phyloP scores from a whole-genome alignment of 2,329 filamentous ascomycete species.

The Paracamarosporium sp. region DNA sequence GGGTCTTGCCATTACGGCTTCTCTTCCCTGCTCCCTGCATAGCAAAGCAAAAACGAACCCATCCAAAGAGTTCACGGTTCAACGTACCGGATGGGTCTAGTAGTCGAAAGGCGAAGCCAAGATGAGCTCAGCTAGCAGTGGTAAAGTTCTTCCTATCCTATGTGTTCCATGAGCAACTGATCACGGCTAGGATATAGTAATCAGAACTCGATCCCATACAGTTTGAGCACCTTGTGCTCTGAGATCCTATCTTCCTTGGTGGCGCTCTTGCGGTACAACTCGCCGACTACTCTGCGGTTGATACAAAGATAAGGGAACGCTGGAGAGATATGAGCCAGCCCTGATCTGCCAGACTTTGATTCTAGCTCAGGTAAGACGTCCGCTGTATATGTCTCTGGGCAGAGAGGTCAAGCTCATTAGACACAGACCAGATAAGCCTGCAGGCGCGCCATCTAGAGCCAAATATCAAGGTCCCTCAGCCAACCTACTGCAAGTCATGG shows the following conservation, averaged over 20 bases:
- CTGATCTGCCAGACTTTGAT: no score
- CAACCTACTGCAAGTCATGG: no score
- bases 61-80: slow-evolving; percentile 8
- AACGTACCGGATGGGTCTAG: slow-evolving; percentile 11
- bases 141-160: not conserved
- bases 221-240: not conserved
- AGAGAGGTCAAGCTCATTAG: no score
- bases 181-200: no score
- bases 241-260: not conserved
- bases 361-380: no score
- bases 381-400: no score
- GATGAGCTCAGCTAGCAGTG: slow-evolving; percentile 6
- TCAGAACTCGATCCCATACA: no score
- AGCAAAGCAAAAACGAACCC: slow-evolving; percentile 1
- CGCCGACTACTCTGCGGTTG: not conserved
- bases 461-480: no score
- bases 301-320: not conserved
- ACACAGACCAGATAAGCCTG: no score
- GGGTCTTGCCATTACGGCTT: slow-evolving; percentile 3
- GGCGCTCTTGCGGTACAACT: not conserved
- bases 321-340: no score
- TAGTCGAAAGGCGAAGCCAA: slow-evolving; percentile 13
- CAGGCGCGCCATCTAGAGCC: no score
- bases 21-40: slow-evolving; percentile 1
- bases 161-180: not conserved